Conservation (phyloP, 2,329 filamentous ascomycete species). For the Aspergillus pseudotamarii region DNA sequence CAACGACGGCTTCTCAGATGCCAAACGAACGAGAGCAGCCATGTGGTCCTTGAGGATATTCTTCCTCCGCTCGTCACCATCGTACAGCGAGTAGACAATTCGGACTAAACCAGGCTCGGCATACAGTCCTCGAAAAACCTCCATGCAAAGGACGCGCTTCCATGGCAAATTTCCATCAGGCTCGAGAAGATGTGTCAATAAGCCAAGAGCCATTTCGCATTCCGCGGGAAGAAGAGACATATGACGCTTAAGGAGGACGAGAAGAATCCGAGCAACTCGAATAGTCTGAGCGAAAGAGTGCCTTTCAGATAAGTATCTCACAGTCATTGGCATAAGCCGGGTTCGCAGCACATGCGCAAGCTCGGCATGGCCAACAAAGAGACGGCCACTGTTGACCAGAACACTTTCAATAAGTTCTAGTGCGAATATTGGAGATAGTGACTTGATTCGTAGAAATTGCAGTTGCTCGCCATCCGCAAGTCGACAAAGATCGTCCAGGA, state of each 20-base stretch:
- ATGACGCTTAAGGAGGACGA: slow-evolving; percentile 78
- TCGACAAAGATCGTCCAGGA: slow-evolving; percentile 88
- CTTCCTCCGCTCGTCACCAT: slow-evolving; percentile 71
- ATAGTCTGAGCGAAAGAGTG: slow-evolving; percentile 81
- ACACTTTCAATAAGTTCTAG: slow-evolving; percentile 91
- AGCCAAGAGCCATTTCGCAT: slow-evolving; percentile 78
- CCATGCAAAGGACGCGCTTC: slow-evolving; percentile 89
- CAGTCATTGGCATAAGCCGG: slow-evolving; percentile 80
- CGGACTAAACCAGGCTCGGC: slow-evolving; percentile 76
- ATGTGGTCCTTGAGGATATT: slow-evolving; percentile 80
- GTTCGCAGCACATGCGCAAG: slow-evolving; percentile 76
- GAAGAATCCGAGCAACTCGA: slow-evolving; percentile 78
- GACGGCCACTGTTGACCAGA: slow-evolving; percentile 77
- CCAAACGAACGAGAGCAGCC: slow-evolving; percentile 86
- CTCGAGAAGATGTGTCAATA: slow-evolving; percentile 84
- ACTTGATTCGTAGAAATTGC: slow-evolving; percentile 77
- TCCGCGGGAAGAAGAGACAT: slow-evolving; percentile 74
- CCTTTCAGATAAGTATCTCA: slow-evolving; percentile 74
- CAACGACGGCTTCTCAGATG: slow-evolving; percentile 83
- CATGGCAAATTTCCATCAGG: slow-evolving; percentile 76
- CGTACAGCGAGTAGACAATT: slow-evolving; percentile 78
- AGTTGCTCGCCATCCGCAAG: slow-evolving; percentile 82
- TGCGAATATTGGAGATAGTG: slow-evolving; percentile 78
- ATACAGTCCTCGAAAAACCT: slow-evolving; percentile 85
- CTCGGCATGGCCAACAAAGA: slow-evolving; percentile 78